Percentiles rank a stretch among this genome's conserved stretches.
Conservation (phyloP, 495 filamentous ascomycete genomes). For the Aspergillus campestris region DNA sequence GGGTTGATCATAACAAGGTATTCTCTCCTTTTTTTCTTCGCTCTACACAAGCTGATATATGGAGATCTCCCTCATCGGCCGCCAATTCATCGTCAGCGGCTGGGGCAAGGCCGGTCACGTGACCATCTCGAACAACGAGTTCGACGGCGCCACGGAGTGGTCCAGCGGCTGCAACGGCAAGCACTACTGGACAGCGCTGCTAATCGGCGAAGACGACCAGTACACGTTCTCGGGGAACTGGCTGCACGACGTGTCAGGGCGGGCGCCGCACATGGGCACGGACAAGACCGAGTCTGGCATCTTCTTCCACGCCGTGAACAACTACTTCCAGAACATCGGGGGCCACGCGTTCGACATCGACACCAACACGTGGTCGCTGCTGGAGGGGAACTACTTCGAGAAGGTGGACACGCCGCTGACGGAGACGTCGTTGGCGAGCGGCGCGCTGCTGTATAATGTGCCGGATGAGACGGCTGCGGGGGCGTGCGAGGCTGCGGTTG, state of each 20-base stretch:
- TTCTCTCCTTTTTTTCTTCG: no score
- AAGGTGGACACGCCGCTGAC: slow-evolving; percentile 10
- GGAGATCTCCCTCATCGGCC: slow-evolving; percentile 11
- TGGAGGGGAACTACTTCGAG: slow-evolving; percentile 15
- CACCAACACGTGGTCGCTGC: slow-evolving; percentile 6
- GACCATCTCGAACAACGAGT: slow-evolving; percentile 30
- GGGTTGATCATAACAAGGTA: slow-evolving; percentile 18
- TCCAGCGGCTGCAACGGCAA: slow-evolving; percentile 39
- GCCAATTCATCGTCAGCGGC: slow-evolving; percentile 13
- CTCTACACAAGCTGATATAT: not conserved
- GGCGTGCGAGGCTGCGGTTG: slow-evolving; percentile 1
- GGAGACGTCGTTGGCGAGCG: not conserved
- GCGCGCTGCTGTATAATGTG: slow-evolving; percentile 5
- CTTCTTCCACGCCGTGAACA: slow-evolving; percentile 27
- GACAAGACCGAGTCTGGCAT: slow-evolving; percentile 34
- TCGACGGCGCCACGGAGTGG: slow-evolving; percentile 36
- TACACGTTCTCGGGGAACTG: slow-evolving; percentile 12
- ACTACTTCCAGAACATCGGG: slow-evolving; percentile 12
- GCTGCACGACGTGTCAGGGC: slow-evolving; percentile 39
- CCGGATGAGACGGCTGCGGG: slow-evolving; percentile 2
- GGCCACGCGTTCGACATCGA: slow-evolving; percentile 15
- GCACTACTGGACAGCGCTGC: slow-evolving; percentile 40
- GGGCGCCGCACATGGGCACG: slow-evolving; percentile 17
- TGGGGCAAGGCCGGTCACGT: slow-evolving; percentile 7
- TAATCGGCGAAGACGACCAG: slow-evolving; percentile 9